These are phyloP conservation scores for Saccharomycopsis selenospora DNA, from an alignment of 805 yeast genomes.

Conservation along the genomic window DNA sequence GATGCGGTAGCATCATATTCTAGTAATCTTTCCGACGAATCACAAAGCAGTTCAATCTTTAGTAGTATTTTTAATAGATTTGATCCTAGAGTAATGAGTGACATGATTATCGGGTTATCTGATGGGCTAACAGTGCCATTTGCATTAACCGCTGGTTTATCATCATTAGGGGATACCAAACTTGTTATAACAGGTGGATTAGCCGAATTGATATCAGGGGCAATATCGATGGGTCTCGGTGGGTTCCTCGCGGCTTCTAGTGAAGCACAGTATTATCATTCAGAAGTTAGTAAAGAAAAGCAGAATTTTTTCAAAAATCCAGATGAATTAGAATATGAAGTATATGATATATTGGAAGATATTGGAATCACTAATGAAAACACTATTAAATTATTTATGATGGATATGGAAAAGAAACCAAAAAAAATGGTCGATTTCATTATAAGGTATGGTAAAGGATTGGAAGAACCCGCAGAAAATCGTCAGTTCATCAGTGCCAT, in stretches of 20 bases:
- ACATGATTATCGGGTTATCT: slow-evolving; percentile 84
- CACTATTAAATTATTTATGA: slow-evolving; percentile 65
- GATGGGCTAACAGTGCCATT: slow-evolving; percentile 98
- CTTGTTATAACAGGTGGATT: slow-evolving; percentile 96
- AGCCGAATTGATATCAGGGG: slow-evolving; percentile 95
- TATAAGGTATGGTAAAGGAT: slow-evolving; percentile 82
- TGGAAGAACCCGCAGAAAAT: slow-evolving; percentile 91
- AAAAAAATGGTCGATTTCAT: slow-evolving; percentile 77
- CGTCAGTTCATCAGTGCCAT: slow-evolving; percentile 82
- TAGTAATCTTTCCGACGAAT: background rate
- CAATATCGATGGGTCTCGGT: slow-evolving; percentile 96
- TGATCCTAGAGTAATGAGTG: slow-evolving; percentile 92
- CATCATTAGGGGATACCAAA: slow-evolving; percentile 81
- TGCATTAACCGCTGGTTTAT: slow-evolving; percentile 93
- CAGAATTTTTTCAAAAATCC: slow-evolving; percentile 57
- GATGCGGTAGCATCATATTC: slow-evolving; percentile 4
- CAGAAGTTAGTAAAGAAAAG: slow-evolving; percentile 68
- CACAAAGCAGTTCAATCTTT: background rate
- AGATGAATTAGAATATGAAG: slow-evolving; percentile 62
- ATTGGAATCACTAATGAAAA: slow-evolving; percentile 57
- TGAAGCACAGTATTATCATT: slow-evolving; percentile 67
- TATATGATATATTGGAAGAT: slow-evolving; percentile 73
- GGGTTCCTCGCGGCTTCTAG: slow-evolving; percentile 93
- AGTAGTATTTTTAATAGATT: slow-evolving; percentile 42
- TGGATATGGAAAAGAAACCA: slow-evolving; percentile 73